Conservation (phyloP, 2,329 filamentous ascomycete genomes). For the Ceratocystis papillata region DNA sequence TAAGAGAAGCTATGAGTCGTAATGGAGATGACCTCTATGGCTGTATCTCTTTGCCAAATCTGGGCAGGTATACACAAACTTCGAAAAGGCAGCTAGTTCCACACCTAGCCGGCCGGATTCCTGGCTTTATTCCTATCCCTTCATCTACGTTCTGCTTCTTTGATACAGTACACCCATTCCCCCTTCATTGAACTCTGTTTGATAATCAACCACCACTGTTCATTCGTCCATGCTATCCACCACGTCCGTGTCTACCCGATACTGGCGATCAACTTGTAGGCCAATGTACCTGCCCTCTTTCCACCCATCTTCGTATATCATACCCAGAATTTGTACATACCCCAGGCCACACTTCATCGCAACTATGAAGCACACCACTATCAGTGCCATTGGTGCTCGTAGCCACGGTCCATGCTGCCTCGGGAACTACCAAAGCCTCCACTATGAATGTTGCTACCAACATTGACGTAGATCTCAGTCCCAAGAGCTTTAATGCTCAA, state of each 20-base stretch:
- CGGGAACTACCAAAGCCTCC: conserved; percentile 40
- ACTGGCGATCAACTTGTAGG: too few relatives aligned
- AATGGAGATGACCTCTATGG: too few relatives aligned
- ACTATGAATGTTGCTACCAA: conserved; percentile 52
- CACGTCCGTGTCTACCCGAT: background rate
- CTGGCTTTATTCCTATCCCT: background rate
- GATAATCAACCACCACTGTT: too few relatives aligned
- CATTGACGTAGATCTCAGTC: conserved; percentile 45
- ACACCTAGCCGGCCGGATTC: background rate
- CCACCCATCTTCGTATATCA: background rate
- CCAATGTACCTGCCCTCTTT: too few relatives aligned
- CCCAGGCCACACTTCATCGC: background rate
- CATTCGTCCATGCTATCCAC: background rate
- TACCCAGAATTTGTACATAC: background rate
- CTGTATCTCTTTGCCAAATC: too few relatives aligned
- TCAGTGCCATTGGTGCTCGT: conserved; percentile 16
- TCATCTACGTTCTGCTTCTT: background rate
- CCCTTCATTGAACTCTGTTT: too few relatives aligned
- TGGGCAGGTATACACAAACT: too few relatives aligned
- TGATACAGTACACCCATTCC: background rate
- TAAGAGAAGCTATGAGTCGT: too few relatives aligned
- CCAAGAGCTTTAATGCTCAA: conserved; percentile 48
- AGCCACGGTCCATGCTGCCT: conserved; percentile 18
- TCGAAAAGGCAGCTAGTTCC: background rate
- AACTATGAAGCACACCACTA: conserved; percentile 22